Evolutionary conservation across 2,329 filamentous ascomycete genomes (phyloP), one percentile per base, ranked within the genome.

Genomic region (Thermochaetoides dissita): DNA sequence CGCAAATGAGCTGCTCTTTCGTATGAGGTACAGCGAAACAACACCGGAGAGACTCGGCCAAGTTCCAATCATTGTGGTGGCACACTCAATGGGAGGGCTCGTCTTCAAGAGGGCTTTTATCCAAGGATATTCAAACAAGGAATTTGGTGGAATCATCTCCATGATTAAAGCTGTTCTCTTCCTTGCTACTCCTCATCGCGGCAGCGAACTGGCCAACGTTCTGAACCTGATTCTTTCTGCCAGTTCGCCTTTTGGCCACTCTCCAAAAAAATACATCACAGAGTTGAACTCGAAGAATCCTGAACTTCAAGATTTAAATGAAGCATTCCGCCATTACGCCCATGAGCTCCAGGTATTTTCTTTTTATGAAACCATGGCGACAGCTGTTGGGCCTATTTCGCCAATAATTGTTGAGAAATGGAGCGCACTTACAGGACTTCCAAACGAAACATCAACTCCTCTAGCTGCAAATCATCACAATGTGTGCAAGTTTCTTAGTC

Each of bases 141-240:
- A 55, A 10, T 58, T 50, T 41, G 38, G 44, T 8, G 40, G 39
- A 9, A 46, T 57, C 3, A 41, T 51, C 3, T 40, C 46, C 24
- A 49, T 53, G 11, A 47, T 57, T 10, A 44, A 47, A 10, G 36
- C 45, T 7, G 54, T 59, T 0, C 39, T 54, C 28, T 59, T 59
- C 33, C 48, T 59, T 2, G 54, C 49, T 4, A 57, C 55, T 3
- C 56, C 57, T 50, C 57, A 59, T 35, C 42, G 43, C 8, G 49
- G 48, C 6, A 42, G 47, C 7, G 42, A 49, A 8, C 42, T 50
- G 7, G 56, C 56, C 12, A 34, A 47, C 24, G 40, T 51, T 8
- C 36, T 57, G 5, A 50, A 45, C 24, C 49, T 42, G 17, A 36
- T 53, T 0, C 45, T 57, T 2, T 47, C 43, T 24, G 17, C 12